phyloP scores from a whole-genome alignment of 164 flowering plant species.

The Sextonia rubra region DNA sequence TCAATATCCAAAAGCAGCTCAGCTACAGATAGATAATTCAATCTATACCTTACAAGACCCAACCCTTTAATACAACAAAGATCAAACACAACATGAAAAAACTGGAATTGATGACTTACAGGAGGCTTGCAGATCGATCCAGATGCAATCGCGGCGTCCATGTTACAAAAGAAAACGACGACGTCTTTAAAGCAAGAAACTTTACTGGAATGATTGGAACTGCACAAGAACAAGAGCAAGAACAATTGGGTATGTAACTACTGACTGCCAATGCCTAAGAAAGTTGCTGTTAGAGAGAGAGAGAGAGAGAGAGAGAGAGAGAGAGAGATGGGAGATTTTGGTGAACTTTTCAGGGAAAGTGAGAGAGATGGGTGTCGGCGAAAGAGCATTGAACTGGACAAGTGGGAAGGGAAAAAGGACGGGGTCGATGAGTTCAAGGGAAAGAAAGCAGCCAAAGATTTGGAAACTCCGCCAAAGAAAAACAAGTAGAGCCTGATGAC shows the following conservation, averaged over 20 bases:
- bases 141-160: slow-evolving; percentile 49
- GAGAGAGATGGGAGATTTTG: slow-evolving; percentile 1
- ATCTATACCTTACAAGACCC: background rate
- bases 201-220: background rate
- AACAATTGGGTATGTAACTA: too few species aligned
- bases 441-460: slow-evolving; percentile 8
- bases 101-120: slow-evolving; percentile 17
- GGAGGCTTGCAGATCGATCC: slow-evolving; percentile 40
- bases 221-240: background rate
- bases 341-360: background rate
- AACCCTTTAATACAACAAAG: background rate
- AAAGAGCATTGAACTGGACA: background rate
- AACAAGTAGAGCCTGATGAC: too few species aligned
- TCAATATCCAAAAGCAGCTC: background rate
- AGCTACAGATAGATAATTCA: too few species aligned
- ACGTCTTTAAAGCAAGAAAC: background rate
- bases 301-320: background rate
- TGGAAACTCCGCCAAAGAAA: slow-evolving; percentile 23
- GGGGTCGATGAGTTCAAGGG: slow-evolving; percentile 22
- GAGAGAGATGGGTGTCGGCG: background rate
- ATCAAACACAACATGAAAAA: background rate
- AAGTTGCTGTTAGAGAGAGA: slow-evolving; percentile 1
- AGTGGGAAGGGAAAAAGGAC: background rate
- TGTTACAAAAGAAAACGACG: slow-evolving; percentile 5
- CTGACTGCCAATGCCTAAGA: background rate